Conservation (phyloP, 2,329 filamentous ascomycete genomes). For the Arthroderma sp. region DNA sequence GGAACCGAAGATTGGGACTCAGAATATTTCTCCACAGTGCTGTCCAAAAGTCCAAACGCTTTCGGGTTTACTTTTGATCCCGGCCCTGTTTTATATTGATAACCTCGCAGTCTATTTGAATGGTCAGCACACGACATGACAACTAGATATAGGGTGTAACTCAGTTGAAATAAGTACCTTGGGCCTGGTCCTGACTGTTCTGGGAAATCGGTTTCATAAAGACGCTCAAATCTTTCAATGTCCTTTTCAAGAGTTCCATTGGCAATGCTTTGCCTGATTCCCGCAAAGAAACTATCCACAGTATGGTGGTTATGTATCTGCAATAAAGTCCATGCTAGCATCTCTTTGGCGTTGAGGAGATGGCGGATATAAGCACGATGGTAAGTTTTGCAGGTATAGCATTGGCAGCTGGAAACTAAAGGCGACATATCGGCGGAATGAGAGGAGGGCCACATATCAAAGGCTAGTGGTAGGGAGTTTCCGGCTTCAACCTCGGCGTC, state of each 20-base stretch:
- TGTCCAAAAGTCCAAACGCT: slow-evolving; percentile 49
- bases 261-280: slow-evolving; percentile 52
- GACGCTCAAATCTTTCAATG: slow-evolving; percentile 45
- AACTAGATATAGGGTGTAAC: background rate
- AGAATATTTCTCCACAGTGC: slow-evolving; percentile 33
- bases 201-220: slow-evolving; percentile 61
- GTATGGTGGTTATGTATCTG: slow-evolving; percentile 82
- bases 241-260: slow-evolving; percentile 43
- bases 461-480: slow-evolving; percentile 44
- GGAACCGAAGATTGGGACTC: slow-evolving; percentile 39
- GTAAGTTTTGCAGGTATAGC: slow-evolving; percentile 73
- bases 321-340: slow-evolving; percentile 87
- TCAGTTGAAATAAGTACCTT: slow-evolving; percentile 31
- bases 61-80: slow-evolving; percentile 55
- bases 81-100: slow-evolving; percentile 61
- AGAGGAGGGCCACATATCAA: slow-evolving; percentile 59
- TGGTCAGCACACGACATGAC: background rate
- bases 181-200: slow-evolving; percentile 64
- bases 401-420: slow-evolving; percentile 52
- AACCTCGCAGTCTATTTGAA: slow-evolving; percentile 51
- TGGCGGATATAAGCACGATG: slow-evolving; percentile 82
- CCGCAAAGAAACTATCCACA: slow-evolving; percentile 58
- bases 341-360: slow-evolving; percentile 78
- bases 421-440: slow-evolving; percentile 53
- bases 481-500: slow-evolving; percentile 4